Base-by-base conservation (phyloP, 352 stramenopile species). In the Globisporangium paddicum region DNA sequence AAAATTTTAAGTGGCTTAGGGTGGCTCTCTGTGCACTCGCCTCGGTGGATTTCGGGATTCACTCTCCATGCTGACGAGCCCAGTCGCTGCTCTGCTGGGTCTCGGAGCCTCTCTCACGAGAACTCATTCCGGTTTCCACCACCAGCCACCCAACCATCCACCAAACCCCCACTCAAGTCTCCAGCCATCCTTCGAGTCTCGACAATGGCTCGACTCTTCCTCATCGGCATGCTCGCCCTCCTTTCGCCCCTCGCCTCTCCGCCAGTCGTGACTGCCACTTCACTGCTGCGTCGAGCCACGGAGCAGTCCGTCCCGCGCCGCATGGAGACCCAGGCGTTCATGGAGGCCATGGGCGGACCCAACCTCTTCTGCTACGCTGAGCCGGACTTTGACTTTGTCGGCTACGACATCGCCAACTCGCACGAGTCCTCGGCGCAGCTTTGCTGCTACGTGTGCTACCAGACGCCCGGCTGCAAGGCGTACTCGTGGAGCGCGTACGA, bases 401-500 rank as follows among this genome's bases (percentile, higher is more conserved):
- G 18, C 41, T 47, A 77, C 57, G 77, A 75, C 52, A 57, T 52
- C 6, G 68, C 71, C 23, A 65, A 63, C 28, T 58, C 76, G 13
- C 18, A 41, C 4, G 35, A 41, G 13, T 41, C 34, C 54, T 71
- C 16, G 40, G 52, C 37, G 66, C 32, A 1, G 55, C 63, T 11
- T 5, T 79, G 71, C 55, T 78, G 69, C 41, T 58, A 47, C 7
- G 47, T 77, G 13, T 77, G 68, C 58, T 68, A 70, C 34, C 55
- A 55, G 6, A 65, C 40, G 4, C 48, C 44, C 23, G 68, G 70
- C 5, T 87, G 75, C 63, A 70, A 66, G 11, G 75, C 69, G 1
- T 88, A 74, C 65, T 69, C 73, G 10, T 87, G 77, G 75, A 82
- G 62, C 32, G 70, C 69, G 42, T 64, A 67, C 56, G 63, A 78